Base-by-base conservation (phyloP, 208 protist genomes). In the Trypanosoma platydactyli region DNA sequence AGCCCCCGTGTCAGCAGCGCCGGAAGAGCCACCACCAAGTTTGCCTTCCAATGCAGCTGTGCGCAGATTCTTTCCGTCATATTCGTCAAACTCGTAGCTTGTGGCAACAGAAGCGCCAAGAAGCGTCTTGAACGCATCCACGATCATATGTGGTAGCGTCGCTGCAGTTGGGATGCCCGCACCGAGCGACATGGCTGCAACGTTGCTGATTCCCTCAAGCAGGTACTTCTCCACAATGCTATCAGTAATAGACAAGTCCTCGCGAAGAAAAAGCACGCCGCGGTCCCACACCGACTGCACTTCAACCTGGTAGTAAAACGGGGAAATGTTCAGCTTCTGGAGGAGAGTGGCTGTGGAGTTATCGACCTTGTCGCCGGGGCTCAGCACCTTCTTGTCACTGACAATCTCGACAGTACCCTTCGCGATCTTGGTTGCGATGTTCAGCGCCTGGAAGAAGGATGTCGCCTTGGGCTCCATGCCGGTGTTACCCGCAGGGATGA, bases 371-470 rank as follows among this genome's bases (percentile, higher is more conserved):
- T 98, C 89, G 74, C 98, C 98, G 30, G 64, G 60, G 64, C 76
- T 96, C 76, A 99, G 87, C 38, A 99, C 79, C 66, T 95, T 88
- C 65, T 99, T 95, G 62, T 98, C 94, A 54, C 67, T 86, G 71
- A 99, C 85, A 84, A 99, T 99, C 82, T 99, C 98, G 58, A 99
- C 98, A 54, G 88, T 89, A 89, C 98, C 98, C 83, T 97, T 98
- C 72, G 91, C 82, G 83, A 99, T 99, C 94, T 99, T 99, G 61
- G 98, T 99, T 33, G 91, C 78, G 78, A 99, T 99, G 86, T 98
- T 98, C 30, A 99, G 88, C 16, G 98, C 98, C 89, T 99, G 98
- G 88, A 99, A 98, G 96, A 99, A 99, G 60, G 92, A 91, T 41
- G 98, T 99, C 86, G 99, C 91, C 45, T 94, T 97, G 57, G 99